Percentiles rank a stretch among this genome's conserved stretches.
Evolutionary conservation across 2,329 filamentous ascomycete genomes (phyloP).

Genomic region (Cercospora canescens): DNA sequence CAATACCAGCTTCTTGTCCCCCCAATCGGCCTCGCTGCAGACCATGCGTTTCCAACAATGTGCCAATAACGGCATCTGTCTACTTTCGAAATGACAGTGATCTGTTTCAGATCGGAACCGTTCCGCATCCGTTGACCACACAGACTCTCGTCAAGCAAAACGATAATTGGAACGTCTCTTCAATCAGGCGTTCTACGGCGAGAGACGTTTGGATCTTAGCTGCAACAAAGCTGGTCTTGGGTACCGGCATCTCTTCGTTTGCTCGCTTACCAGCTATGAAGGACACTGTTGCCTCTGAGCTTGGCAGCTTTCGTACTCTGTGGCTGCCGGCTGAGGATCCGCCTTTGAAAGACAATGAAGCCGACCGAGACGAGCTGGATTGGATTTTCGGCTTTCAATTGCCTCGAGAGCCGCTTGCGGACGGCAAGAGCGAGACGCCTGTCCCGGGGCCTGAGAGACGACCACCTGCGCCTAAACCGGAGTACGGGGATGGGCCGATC

Average conservation of each 20-base stretch:
- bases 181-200: constrained; percentile 58
- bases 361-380: constrained; percentile 64
- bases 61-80: constrained; percentile 66
- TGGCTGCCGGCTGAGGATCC: constrained; percentile 77
- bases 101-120: constrained; percentile 78
- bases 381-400: constrained; percentile 89
- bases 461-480: constrained; percentile 48
- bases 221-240: constrained; percentile 69
- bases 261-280: constrained; percentile 75
- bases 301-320: constrained; percentile 64
- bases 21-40: constrained; percentile 75
- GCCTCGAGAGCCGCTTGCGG: constrained; percentile 57
- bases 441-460: constrained; percentile 59
- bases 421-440: constrained; percentile 58
- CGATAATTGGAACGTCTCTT: constrained; percentile 40
- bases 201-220: constrained; percentile 78
- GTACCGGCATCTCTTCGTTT: constrained; percentile 61
- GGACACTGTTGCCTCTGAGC: constrained; percentile 72
- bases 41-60: constrained; percentile 66
- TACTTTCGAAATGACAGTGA: constrained; percentile 70
- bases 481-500: constrained; percentile 52
- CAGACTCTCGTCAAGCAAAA: constrained; percentile 62
- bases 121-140: constrained; percentile 89
- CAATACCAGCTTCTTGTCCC: constrained; percentile 76
- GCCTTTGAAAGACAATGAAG: constrained; percentile 37